These are phyloP conservation scores for Sarocladium brachiariae DNA, from an alignment of 2,329 filamentous ascomycete species.

Conservation along the genomic window DNA sequence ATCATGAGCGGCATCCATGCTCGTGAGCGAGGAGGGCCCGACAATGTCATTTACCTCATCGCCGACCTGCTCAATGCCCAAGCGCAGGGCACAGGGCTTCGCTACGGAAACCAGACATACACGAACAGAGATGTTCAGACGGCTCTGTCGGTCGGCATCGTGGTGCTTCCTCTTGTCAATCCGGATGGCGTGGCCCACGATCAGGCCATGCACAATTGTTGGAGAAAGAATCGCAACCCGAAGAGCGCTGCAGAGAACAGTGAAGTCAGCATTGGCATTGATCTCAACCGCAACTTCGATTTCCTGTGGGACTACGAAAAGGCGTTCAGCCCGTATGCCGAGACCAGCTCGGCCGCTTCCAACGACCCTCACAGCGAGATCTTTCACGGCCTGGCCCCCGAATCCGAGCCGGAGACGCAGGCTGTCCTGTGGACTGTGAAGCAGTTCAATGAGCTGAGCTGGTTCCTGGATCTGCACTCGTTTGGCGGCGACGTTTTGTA, in stretches of 20 bases:
- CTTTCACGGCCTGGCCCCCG: slow-evolving; percentile 43
- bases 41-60: slow-evolving; percentile 51
- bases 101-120: slow-evolving; percentile 45
- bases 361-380: slow-evolving; percentile 35
- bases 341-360: slow-evolving; percentile 28
- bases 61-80: slow-evolving; percentile 49
- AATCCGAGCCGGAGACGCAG: slow-evolving; percentile 50
- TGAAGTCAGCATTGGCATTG: slow-evolving; percentile 34
- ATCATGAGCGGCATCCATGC: slow-evolving; percentile 49
- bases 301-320: slow-evolving; percentile 47
- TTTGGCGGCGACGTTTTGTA: slow-evolving; percentile 45
- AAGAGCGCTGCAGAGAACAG: slow-evolving; percentile 25
- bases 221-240: slow-evolving; percentile 51
- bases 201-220: slow-evolving; percentile 41
- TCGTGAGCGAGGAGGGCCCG: slow-evolving; percentile 50
- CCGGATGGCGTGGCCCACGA: slow-evolving; percentile 48
- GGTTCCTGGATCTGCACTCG: slow-evolving; percentile 55
- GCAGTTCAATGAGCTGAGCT: slow-evolving; percentile 41
- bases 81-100: slow-evolving; percentile 39
- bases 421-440: slow-evolving; percentile 47
- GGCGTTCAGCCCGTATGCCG: slow-evolving; percentile 32
- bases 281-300: slow-evolving; percentile 52
- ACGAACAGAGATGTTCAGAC: slow-evolving; percentile 43
- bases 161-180: slow-evolving; percentile 46
- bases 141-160: slow-evolving; percentile 45